Conservation (phyloP, 2,329 filamentous ascomycete genomes). For the Dothidotthia symphoricarpi region DNA sequence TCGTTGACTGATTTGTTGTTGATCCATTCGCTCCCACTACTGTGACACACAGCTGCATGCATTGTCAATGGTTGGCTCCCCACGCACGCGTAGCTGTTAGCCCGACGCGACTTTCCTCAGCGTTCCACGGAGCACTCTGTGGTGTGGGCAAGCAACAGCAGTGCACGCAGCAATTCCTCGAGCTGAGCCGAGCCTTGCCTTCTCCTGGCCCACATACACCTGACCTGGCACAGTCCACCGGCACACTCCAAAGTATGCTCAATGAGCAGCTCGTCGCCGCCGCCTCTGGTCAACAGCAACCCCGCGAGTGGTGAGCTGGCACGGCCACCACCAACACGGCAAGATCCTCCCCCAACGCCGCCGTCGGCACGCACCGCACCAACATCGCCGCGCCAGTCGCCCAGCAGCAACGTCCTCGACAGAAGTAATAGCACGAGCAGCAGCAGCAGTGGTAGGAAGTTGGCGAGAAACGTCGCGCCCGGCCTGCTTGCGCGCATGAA, state of each 20-base stretch:
- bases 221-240: no score
- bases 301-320: slow-evolving; percentile 19
- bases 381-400: slow-evolving; percentile 15
- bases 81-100: no score
- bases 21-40: no score
- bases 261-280: slow-evolving; percentile 24
- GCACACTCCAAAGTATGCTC: slow-evolving; percentile 21
- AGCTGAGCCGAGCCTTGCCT: slow-evolving; percentile 3
- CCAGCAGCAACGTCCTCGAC: slow-evolving; percentile 10
- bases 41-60: no score
- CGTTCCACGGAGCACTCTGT: no score
- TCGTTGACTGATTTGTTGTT: no score
- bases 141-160: background rate
- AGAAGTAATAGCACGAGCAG: background rate
- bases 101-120: no score
- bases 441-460: slow-evolving; percentile 15
- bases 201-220: slow-evolving; percentile 11
- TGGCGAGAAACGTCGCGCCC: slow-evolving; percentile 44
- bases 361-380: slow-evolving; percentile 12
- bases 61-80: no score
- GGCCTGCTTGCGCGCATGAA: slow-evolving; percentile 47
- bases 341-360: slow-evolving; percentile 13
- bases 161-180: slow-evolving; percentile 3
- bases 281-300: slow-evolving; percentile 20
- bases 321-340: slow-evolving; percentile 7